phyloP scores from a whole-genome alignment of 139 green algal genomes.

The Ettlia oleoabundans region DNA sequence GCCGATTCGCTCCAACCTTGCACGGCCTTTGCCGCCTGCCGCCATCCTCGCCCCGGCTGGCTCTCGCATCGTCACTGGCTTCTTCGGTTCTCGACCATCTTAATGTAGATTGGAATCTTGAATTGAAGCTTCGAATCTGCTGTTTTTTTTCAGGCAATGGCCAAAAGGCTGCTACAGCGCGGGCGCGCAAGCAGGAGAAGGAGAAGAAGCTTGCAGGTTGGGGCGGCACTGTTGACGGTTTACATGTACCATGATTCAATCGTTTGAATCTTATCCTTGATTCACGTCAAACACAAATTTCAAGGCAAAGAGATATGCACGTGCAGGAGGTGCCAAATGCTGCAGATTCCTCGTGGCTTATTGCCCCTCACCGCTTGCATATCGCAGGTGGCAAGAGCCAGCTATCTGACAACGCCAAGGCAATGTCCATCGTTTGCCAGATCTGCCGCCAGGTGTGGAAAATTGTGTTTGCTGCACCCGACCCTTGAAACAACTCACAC shows the following conservation, averaged over 20 bases:
- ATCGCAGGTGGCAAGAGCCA: slow-evolving; percentile 55
- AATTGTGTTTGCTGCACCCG: too few relatives aligned
- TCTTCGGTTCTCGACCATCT: background rate
- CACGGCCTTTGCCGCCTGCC: background rate
- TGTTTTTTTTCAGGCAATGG: slow-evolving; percentile 45
- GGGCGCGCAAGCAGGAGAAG: slow-evolving; percentile 40
- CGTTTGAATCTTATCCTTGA: too few relatives aligned
- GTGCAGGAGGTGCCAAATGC: too few relatives aligned
- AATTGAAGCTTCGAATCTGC: background rate
- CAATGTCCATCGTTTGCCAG: slow-evolving; percentile 48
- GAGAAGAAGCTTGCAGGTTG: slow-evolving; percentile 25
- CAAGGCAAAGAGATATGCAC: too few relatives aligned
- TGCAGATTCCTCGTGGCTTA: too few relatives aligned
- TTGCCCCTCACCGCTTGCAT: too few relatives aligned
- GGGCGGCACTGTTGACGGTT: too few relatives aligned
- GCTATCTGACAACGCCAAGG: slow-evolving; percentile 56
- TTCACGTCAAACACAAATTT: too few relatives aligned
- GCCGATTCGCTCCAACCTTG: background rate
- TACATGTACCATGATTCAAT: too few relatives aligned
- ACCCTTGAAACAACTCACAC: too few relatives aligned
- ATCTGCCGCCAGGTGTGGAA: background rate
- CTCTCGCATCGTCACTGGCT: background rate
- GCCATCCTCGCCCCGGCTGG: background rate
- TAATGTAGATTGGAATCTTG: too few relatives aligned
- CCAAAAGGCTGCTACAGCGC: slow-evolving; percentile 60